Evolutionary conservation across 148 eudicot species (phyloP).

Genomic region (Rhododendron ovatum): DNA sequence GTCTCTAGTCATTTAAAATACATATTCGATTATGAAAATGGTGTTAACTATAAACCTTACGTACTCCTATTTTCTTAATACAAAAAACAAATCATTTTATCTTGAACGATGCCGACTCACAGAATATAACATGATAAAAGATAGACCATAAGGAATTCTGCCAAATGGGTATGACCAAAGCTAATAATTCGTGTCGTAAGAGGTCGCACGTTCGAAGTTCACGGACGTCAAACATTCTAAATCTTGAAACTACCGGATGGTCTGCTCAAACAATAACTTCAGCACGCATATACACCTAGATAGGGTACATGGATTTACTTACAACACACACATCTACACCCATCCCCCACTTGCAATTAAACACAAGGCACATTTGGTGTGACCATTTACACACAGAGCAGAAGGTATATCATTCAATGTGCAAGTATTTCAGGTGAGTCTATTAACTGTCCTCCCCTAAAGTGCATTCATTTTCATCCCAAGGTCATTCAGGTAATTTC

Average conservation of each 20-base stretch:
- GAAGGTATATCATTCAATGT: conserved; percentile 12
- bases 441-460: not conserved
- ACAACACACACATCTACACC: not conserved
- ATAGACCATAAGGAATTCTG: too few species aligned
- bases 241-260: too few species aligned
- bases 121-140: not conserved
- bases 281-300: too few species aligned
- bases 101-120: not conserved
- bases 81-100: not conserved
- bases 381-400: not conserved
- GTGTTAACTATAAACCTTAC: not conserved
- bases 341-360: not conserved
- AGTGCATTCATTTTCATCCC: not conserved
- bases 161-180: not conserved
- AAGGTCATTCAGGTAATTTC: conserved; percentile 11
- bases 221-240: too few species aligned
- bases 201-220: too few species aligned
- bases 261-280: not conserved
- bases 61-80: not conserved
- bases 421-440: conserved; percentile 13
- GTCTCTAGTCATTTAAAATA: not conserved
- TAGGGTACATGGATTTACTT: not conserved
- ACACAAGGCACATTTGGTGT: conserved; percentile 1
- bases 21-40: not conserved
- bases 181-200: not conserved